Evolutionary conservation across 2,329 filamentous ascomycete species (phyloP), one percentile per base, ranked within the genome.

Genomic region (Penicillium sp.): DNA sequence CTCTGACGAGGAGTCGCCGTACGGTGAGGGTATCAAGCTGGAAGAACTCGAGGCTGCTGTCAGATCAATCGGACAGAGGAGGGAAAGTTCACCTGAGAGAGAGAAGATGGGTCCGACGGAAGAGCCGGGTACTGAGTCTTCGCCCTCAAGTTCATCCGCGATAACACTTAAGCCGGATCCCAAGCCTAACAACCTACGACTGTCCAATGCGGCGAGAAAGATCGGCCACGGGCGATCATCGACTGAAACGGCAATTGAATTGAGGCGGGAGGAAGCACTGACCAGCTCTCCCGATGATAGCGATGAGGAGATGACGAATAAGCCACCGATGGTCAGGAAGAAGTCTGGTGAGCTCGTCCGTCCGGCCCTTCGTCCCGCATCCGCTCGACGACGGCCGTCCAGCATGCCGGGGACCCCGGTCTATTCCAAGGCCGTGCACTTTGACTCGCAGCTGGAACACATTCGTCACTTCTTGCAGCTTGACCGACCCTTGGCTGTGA

Each of bases 381-480:
- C 87, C 12, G 68, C 74, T n/a, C 81, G 82, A 57, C 81, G 89
- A 57, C 82, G 93, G 50, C 92, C 92, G 0, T 95, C 89, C 3
- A 97, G 92, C 74, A 95, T 97, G 89, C 93, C 93, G 7, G 93
- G 93, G 47, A 98, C 93, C 0, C 93, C 93, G 0, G 93, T 92
- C 7, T 97, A 92, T 67, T 87, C 87, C 59, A 98, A 98, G 71
- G 90, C 88, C 10, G 93, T 98, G n/a, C 93, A 98, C 72, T 98
- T 98, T 67, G 93, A 97, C 72, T 89, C 92, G 24, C 89, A 95
- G 65, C 82, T 97, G 33, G 93, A 97, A 72, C 92, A 97, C 62
- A 92, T 97, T 33, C 83, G 93, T 28, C 93, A 97, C 68, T 98
- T 98, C 70, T 77, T 96, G 20, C 89, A 96, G 66, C 86, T 96